A percentile compares a stretch with the other conserved stretches of the same genome.
Conservation (phyloP, 306 rosid genomes). For the Quercus gilva region DNA sequence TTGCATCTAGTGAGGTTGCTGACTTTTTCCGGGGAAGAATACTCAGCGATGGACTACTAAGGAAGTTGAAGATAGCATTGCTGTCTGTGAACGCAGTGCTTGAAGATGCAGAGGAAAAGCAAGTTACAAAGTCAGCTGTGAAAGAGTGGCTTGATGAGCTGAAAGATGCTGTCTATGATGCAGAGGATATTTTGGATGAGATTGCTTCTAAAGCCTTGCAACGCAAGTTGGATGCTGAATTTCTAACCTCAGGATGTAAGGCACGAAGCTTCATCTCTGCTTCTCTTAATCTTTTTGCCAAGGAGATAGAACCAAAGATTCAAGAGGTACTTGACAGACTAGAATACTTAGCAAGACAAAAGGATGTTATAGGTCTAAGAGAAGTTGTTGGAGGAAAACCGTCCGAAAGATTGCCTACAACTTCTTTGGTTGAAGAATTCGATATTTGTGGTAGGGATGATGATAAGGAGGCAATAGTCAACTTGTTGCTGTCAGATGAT, state of each 20-base stretch:
- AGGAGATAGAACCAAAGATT: too few species aligned
- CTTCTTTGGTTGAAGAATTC: not conserved
- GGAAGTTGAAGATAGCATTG: constrained; percentile 4
- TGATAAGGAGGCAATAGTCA: too few species aligned
- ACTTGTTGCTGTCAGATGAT: too few species aligned
- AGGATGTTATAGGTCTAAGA: not conserved
- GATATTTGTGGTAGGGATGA: too few species aligned
- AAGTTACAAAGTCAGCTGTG: not conserved
- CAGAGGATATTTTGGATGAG: not conserved
- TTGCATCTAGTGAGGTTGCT: constrained; percentile 15
- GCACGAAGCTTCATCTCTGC: too few species aligned
- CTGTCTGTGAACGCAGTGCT: not conserved
- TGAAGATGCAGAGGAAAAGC: constrained; percentile 26
- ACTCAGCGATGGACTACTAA: not conserved
- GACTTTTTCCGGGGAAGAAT: constrained; percentile 4
- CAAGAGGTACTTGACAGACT: not conserved
- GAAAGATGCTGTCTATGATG: not conserved
- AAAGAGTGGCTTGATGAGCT: constrained; percentile 15
- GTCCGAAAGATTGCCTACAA: not conserved
- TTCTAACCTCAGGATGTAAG: too few species aligned
- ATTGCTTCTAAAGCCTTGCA: too few species aligned
- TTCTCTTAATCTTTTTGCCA: too few species aligned
- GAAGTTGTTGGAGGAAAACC: not conserved
- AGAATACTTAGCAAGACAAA: not conserved
- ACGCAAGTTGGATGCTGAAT: too few species aligned